phyloP scores from a whole-genome alignment of 129 eudicot species.

The Lactuca saligna region DNA sequence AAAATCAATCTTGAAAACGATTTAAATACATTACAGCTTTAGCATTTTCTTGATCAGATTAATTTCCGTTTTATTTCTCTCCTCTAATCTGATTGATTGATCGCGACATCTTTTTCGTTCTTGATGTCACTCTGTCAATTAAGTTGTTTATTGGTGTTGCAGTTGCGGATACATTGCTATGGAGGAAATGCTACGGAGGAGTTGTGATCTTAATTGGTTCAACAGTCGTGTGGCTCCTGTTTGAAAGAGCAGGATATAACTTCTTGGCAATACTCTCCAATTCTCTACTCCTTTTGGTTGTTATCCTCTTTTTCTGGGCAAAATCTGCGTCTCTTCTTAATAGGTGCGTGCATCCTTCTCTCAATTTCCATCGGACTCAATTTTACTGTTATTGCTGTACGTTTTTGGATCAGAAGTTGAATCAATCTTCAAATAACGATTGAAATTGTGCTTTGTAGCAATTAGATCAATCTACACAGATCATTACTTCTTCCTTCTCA shows the following conservation, averaged over 20 bases:
- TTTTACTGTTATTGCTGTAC: not conserved
- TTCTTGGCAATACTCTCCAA: conserved; percentile 52
- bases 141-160: conserved; percentile 27
- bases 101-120: not conserved
- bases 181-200: conserved; percentile 62
- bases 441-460: not conserved
- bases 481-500: not conserved
- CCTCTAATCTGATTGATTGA: not conserved
- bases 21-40: not conserved
- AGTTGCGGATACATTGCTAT: conserved; percentile 90
- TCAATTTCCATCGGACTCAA: not conserved
- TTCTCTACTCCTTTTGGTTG: conserved; percentile 64
- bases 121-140: not conserved
- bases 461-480: not conserved
- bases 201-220: conserved; percentile 46
- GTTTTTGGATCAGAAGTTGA: conserved; percentile 6
- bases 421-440: not conserved
- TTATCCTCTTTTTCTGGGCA: conserved; percentile 89
- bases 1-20: conserved; percentile 14
- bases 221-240: conserved; percentile 64
- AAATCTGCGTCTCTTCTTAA: conserved; percentile 89
- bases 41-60: not conserved
- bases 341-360: conserved; percentile 41
- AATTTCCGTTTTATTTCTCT: not conserved
- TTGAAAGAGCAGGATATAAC: conserved; percentile 72